Percentiles rank a stretch among this genome's conserved stretches.
These are phyloP conservation scores for Bisporella sp. DNA, from an alignment of 2,329 filamentous ascomycete genomes.

Conservation along the genomic window DNA sequence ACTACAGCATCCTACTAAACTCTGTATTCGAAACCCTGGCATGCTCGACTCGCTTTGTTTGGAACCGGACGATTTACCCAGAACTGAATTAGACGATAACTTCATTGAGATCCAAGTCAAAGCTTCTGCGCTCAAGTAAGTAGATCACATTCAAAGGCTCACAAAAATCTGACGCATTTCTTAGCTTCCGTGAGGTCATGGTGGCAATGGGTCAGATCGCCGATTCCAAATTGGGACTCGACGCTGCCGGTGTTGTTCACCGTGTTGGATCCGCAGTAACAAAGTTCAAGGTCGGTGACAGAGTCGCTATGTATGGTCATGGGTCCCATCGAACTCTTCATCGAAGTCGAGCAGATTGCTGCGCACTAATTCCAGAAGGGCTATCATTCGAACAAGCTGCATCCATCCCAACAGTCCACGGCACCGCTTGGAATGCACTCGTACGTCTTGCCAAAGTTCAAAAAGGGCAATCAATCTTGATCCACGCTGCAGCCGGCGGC, in stretches of 20 bases:
- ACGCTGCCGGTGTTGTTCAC: constrained; percentile 15
- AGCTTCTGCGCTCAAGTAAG: constrained; percentile 11
- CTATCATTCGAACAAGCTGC: constrained; percentile 14
- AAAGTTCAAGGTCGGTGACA: constrained; percentile 18
- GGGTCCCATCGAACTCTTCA: background rate
- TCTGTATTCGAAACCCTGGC: constrained; percentile 12
- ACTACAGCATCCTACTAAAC: background rate
- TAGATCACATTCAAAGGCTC: background rate
- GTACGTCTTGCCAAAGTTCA: constrained; percentile 7
- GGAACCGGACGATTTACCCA: background rate
- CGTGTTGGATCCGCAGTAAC: constrained; percentile 15
- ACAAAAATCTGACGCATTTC: background rate
- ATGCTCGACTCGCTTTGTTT: constrained; percentile 13
- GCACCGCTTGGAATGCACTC: constrained; percentile 14
- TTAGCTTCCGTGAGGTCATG: constrained; percentile 10
- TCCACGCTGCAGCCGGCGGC: background rate
- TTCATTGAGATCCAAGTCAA: constrained; percentile 9
- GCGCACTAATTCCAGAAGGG: constrained; percentile 10
- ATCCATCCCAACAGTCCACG: constrained; percentile 10
- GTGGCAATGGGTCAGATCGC: constrained; percentile 16
- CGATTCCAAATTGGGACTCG: constrained; percentile 4
- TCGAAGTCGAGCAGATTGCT: constrained; percentile 23
- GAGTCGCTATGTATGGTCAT: constrained; percentile 6
- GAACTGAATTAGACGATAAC: background rate
- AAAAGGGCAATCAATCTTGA: constrained; percentile 4